These are phyloP conservation scores for Collariella sp. DNA, from an alignment of 495 filamentous ascomycete genomes.

Conservation along the genomic window DNA sequence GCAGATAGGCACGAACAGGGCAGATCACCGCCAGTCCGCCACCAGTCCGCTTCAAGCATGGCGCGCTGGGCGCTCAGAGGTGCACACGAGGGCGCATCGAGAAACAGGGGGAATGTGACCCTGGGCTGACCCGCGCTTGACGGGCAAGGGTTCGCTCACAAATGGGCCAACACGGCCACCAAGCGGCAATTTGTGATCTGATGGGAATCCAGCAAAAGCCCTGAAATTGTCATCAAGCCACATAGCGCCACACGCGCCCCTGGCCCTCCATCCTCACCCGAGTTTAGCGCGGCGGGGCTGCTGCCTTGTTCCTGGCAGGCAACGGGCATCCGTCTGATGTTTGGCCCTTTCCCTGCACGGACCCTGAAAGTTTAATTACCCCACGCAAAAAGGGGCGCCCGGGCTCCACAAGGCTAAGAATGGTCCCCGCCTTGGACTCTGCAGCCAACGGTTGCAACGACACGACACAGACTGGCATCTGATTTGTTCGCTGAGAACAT, in stretches of 20 bases:
- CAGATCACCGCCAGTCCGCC: background rate
- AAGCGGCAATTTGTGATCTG: background rate
- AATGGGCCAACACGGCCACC: background rate
- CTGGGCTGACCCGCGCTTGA: background rate
- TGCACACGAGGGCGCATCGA: background rate
- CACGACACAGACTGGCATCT: background rate
- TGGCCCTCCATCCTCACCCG: too few relatives aligned
- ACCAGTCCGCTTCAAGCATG: background rate
- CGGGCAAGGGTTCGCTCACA: background rate
- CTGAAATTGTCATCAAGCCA: background rate
- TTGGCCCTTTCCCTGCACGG: background rate
- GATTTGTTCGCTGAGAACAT: too few relatives aligned
- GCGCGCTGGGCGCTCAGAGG: background rate
- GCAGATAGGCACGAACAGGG: too few relatives aligned
- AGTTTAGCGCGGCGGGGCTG: too few relatives aligned
- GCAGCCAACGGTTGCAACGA: background rate
- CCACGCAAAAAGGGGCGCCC: background rate
- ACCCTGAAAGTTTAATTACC: background rate
- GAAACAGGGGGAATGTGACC: background rate
- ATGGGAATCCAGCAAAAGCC: background rate
- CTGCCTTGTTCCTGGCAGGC: too few relatives aligned
- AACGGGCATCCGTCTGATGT: too few relatives aligned
- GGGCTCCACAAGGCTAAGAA: conserved; percentile 1
- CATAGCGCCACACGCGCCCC: too few relatives aligned
- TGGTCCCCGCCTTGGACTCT: background rate